These are phyloP conservation scores for Ascoidea rubescens DNA, from an alignment of 805 yeast genomes.

Conservation along the genomic window DNA sequence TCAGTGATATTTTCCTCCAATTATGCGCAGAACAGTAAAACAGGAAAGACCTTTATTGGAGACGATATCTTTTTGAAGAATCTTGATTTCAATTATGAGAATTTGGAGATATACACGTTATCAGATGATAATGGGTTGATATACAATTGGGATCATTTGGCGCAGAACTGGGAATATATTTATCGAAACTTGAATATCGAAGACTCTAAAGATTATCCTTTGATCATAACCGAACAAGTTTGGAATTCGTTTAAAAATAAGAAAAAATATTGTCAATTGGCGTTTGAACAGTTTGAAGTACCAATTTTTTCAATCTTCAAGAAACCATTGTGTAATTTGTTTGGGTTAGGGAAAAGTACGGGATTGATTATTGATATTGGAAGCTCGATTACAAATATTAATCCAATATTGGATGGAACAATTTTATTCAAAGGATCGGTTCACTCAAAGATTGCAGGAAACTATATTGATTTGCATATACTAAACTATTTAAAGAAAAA, in stretches of 20 bases:
- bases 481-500: constrained; percentile 29
- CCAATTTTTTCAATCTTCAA: constrained; percentile 69
- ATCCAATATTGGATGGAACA: constrained; percentile 68
- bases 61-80: constrained; percentile 27
- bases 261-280: constrained; percentile 48
- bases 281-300: constrained; percentile 59
- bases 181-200: constrained; percentile 37
- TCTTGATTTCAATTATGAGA: constrained; percentile 1
- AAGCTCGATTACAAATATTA: constrained; percentile 49
- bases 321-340: constrained; percentile 64
- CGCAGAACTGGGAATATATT: constrained; percentile 53
- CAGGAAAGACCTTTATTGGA: constrained; percentile 27
- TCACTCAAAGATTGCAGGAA: constrained; percentile 72
- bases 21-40: constrained; percentile 26
- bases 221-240: constrained; percentile 40
- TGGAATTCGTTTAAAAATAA: constrained; percentile 56
- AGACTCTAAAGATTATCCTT: constrained; percentile 19
- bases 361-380: constrained; percentile 79
- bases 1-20: constrained; percentile 40
- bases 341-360: constrained; percentile 64
- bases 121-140: constrained; percentile 30
- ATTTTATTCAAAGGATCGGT: constrained; percentile 50
- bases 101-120: constrained; percentile 8
- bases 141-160: constrained; percentile 62
- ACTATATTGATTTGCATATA: constrained; percentile 58